Conservation (phyloP, 129 eudicot species). For the Ambrosia artemisiifolia region DNA sequence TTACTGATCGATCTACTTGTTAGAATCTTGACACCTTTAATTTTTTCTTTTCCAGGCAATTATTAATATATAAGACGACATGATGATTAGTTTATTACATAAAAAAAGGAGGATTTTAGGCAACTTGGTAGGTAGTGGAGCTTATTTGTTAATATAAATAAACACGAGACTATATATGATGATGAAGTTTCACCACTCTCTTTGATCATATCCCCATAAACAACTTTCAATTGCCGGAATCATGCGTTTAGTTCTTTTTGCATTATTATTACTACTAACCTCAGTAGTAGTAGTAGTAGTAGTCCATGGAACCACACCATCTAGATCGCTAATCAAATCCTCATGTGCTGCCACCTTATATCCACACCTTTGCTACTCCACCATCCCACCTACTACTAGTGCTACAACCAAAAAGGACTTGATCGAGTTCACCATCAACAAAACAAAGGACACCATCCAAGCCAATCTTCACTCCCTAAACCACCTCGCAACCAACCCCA, state of each 20-base stretch:
- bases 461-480: neutral
- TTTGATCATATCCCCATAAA: no score
- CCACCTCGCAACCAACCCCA: neutral
- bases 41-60: no score
- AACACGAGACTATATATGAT: no score
- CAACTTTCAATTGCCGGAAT: neutral
- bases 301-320: neutral
- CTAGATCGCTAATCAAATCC: neutral
- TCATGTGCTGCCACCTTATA: conserved; percentile 2
- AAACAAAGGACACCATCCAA: conserved; percentile 1
- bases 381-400: neutral
- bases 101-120: no score
- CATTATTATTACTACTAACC: neutral
- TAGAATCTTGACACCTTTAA: no score
- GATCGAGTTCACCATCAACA: neutral
- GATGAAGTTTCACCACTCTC: no score
- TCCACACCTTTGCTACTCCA: neutral
- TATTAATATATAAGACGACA: no score
- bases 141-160: no score
- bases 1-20: no score
- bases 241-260: neutral
- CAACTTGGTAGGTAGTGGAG: no score
- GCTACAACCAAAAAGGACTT: neutral
- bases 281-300: no score
- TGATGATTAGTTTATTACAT: no score